Base-by-base conservation (phyloP, 768 basidiomycete genomes). In the Termitomyces sp. region DNA sequence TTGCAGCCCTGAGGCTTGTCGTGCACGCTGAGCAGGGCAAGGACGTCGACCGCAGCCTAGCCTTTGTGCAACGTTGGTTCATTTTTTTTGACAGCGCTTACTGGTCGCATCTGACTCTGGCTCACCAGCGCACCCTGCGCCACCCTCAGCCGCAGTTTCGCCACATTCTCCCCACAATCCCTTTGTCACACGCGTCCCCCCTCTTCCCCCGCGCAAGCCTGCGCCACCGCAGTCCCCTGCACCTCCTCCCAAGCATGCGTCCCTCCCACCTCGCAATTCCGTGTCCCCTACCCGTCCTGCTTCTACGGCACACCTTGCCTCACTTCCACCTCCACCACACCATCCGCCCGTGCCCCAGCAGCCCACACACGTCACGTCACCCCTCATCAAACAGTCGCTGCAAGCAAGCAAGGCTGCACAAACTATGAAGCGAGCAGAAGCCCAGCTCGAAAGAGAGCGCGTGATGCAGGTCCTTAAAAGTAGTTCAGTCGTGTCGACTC, bases 371-470 rank as follows among this genome's bases (percentile, higher is more conserved):
- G 70, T 82, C 29, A 84, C 83, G 24, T 86, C 83, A 12, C 77
- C 79, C 0, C 71, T 89, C n/a, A 89, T 89, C 73, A 80, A 80
- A 58, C 88, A 91, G 68, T 85, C 83, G 22, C 72, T 92, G 0
- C 84, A 87, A 53, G 90, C 90, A 6, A 84, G 81, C 57, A 88
- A 88, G 64, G 80, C 82, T 0, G 90, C 82, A 1, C 85, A 88
- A 67, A 79, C 79, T 4, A 74, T 89, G 70, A 88, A 90, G 69
- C 80, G 81, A 48, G 84, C 82, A 0, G 86, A 90, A 63, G 82
- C 82, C 42, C 77, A 81, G 60, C 74, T 89, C 18, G 87, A 88
- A 67, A 81, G 82, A 61, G 86, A 87, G 65, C 76, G 89, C 10
- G 80, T 90, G 20, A 72, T 90, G 59, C 82, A 85, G 67, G 84